A percentile compares a stretch with the other conserved stretches of the same genome.
Evolutionary conservation across 148 eudicot genomes (phyloP).

Genomic region (Diospyros kaki): DNA sequence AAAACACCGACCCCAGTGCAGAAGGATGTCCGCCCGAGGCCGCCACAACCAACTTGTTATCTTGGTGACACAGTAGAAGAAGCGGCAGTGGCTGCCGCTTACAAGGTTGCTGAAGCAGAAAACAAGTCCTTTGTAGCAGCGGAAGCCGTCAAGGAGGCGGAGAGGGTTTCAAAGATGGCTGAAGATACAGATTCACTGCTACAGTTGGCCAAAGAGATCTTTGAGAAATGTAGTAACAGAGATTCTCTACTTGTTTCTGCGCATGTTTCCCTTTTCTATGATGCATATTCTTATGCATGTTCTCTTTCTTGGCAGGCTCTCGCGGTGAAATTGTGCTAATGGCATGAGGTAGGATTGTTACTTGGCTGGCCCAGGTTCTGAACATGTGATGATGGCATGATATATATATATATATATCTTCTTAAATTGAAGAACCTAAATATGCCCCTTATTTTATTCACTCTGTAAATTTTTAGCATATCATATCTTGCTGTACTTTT

Average conservation of each 20-base stretch:
- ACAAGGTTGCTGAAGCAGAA: slow-evolving; percentile 75
- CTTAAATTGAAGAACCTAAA: no score
- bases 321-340: slow-evolving; percentile 40
- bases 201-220: slow-evolving; percentile 57
- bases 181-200: slow-evolving; percentile 59
- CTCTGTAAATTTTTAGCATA: no score
- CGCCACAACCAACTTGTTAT: slow-evolving; percentile 22
- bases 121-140: slow-evolving; percentile 58
- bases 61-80: slow-evolving; percentile 54
- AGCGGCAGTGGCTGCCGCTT: slow-evolving; percentile 60
- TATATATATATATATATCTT: no score
- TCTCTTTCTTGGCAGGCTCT: slow-evolving; percentile 30
- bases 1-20: slow-evolving; percentile 30
- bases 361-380: no score
- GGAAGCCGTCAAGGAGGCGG: slow-evolving; percentile 68
- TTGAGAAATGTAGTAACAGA: slow-evolving; percentile 46
- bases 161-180: slow-evolving; percentile 58
- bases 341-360: slow-evolving; percentile 14
- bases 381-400: no score
- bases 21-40: slow-evolving; percentile 41
- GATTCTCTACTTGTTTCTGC: not conserved
- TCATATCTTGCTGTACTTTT: no score
- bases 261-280: slow-evolving; percentile 10
- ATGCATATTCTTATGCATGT: not conserved
- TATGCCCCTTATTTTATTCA: no score